phyloP scores from a whole-genome alignment of 2,329 filamentous ascomycete genomes.

The Scedosporium aurantiacum region DNA sequence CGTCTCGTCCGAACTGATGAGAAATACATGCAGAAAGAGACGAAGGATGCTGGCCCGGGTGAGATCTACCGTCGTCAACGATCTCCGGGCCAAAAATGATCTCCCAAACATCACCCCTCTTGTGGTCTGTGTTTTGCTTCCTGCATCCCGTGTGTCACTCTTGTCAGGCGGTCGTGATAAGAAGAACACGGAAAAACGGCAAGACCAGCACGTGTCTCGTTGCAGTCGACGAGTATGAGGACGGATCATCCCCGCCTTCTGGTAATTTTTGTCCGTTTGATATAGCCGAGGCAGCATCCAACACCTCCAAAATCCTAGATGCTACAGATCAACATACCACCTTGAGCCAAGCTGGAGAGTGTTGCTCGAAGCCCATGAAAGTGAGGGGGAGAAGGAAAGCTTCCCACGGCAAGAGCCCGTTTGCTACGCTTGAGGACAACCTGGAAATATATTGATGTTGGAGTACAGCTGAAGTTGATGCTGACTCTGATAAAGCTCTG shows the following conservation, averaged over 20 bases:
- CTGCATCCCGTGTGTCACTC: too few relatives aligned
- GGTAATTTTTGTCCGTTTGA: background rate
- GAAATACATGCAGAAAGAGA: too few relatives aligned
- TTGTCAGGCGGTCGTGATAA: too few relatives aligned
- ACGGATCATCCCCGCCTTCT: background rate
- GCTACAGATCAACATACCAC: background rate
- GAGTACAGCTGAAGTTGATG: background rate
- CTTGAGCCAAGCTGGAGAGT: background rate
- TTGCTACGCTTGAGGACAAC: background rate
- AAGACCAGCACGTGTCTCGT: too few relatives aligned
- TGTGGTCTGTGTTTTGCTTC: too few relatives aligned
- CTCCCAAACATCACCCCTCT: too few relatives aligned
- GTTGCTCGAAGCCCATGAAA: too few relatives aligned
- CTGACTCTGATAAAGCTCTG: background rate
- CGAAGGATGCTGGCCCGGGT: too few relatives aligned
- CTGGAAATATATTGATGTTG: background rate
- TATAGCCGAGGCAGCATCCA: background rate
- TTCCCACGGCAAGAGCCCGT: background rate
- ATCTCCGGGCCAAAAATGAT: too few relatives aligned
- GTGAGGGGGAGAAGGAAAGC: too few relatives aligned
- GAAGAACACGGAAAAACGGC: too few relatives aligned
- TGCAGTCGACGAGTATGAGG: too few relatives aligned
- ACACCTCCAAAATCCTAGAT: background rate
- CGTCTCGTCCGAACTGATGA: background rate
- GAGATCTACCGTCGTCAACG: background rate